Evolutionary conservation across 2,329 filamentous ascomycete genomes (phyloP), one percentile per base, ranked within the genome.

Genomic region (Cordyceps farinosa): DNA sequence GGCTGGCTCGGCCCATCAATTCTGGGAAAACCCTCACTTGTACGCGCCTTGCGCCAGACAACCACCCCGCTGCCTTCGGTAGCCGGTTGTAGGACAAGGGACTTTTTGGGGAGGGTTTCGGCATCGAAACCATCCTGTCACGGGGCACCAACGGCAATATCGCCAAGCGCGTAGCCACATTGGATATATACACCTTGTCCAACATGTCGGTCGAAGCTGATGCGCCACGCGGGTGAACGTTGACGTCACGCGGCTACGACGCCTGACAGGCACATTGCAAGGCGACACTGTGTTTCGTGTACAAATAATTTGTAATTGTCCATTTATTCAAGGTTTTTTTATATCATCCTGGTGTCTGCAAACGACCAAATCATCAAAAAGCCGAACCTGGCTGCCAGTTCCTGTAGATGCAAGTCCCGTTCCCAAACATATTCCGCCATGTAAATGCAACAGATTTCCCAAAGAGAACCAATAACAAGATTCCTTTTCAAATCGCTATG

Each of bases 391-490:
- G 50, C 47, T 53, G 36, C 10, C 11, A 57, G 53, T 17, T 63
- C 36, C 58, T 44, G 30, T 54, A 47, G 58, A 61, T 61, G 58
- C 58, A 45, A 47, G 29, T 52, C 45, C 45, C 13, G 10, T 42
- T 36, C 15, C 50, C 36, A 51, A 42, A 61, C 50, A 45, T 5
- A 40, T 55, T 51, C 60, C 51, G 40, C 29, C 38, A 32, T 55
- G 51, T 55, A 61, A 47, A 53, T 58, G 53, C 61, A 52, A 45
- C 27, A 53, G 5, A 29, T 32, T 29, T 51, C 44, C 45, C 53
- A 52, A 36, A 52, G 38, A 64, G 56, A 56, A 66, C 52, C 38
- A 50, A 59, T 51, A 59, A 50, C 47, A 45, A 45, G 30, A 55
- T n/a, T n/a, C 44, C 38, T 45, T 44, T 47, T 47, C 54, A 57